phyloP scores from a whole-genome alignment of 768 basidiomycete species.

The Xerocomus spinulosus region DNA sequence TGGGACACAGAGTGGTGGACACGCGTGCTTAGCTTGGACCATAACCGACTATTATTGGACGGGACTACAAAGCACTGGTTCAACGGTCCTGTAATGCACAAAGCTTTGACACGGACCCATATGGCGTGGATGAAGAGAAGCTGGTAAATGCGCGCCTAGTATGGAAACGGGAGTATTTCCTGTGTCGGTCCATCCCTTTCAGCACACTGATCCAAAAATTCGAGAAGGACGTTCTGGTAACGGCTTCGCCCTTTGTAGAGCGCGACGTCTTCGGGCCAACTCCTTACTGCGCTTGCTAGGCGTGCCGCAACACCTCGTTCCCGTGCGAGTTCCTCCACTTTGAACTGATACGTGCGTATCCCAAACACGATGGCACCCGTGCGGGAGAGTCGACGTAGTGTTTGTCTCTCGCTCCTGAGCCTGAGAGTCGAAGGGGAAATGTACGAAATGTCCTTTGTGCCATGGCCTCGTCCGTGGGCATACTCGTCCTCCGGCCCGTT shows the following conservation, averaged over 20 bases:
- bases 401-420: constrained; percentile 67
- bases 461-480: constrained; percentile 19
- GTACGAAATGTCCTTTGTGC: constrained; percentile 1
- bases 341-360: constrained; percentile 62
- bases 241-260: constrained; percentile 23
- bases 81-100: neutral
- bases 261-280: constrained; percentile 64
- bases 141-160: constrained; percentile 2
- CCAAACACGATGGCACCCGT: constrained; percentile 69
- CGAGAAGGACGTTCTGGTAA: constrained; percentile 23
- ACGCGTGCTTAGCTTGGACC: neutral
- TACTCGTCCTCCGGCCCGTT: constrained; percentile 53
- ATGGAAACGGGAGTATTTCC: constrained; percentile 16
- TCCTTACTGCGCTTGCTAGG: constrained; percentile 59
- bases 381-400: constrained; percentile 56
- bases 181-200: constrained; percentile 18
- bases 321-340: constrained; percentile 45
- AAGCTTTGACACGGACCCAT: neutral
- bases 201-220: constrained; percentile 24
- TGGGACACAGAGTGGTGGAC: neutral
- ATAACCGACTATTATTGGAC: too few species aligned
- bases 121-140: too few species aligned
- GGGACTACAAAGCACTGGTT: too few species aligned
- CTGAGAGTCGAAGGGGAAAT: constrained; percentile 43
- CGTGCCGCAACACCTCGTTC: constrained; percentile 62